phyloP scores from a whole-genome alignment of 2,329 filamentous ascomycete species.

The Alternaria rosae region DNA sequence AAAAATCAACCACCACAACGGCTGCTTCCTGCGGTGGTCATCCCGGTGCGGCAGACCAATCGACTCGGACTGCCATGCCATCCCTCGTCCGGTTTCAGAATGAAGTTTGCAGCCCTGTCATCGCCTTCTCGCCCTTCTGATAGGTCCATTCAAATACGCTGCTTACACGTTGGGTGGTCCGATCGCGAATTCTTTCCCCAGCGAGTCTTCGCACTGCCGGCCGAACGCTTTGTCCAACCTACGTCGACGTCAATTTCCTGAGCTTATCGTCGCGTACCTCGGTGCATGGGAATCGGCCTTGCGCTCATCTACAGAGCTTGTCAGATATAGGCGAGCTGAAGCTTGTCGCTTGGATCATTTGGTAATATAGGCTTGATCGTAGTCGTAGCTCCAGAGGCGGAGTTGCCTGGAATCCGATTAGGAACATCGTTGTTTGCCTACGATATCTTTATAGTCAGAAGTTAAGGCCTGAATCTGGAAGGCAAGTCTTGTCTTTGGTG shows the following conservation, averaged over 20 bases:
- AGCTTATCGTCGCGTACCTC: slow-evolving; percentile 19
- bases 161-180: slow-evolving; percentile 12
- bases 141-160: slow-evolving; percentile 14
- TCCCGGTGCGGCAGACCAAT: slow-evolving; percentile 13
- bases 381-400: slow-evolving; percentile 37
- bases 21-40: slow-evolving; percentile 15
- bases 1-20: slow-evolving; percentile 15
- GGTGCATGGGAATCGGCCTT: slow-evolving; percentile 6
- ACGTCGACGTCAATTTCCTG: slow-evolving; percentile 14
- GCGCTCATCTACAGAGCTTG: slow-evolving; percentile 14
- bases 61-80: slow-evolving; percentile 19
- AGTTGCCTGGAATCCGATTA: slow-evolving; percentile 22
- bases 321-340: slow-evolving; percentile 17
- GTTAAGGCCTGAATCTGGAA: neutral
- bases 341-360: slow-evolving; percentile 11
- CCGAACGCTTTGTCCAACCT: slow-evolving; percentile 1
- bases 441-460: slow-evolving; percentile 14
- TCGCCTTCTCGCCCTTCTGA: slow-evolving; percentile 15
- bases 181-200: slow-evolving; percentile 23
- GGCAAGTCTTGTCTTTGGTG: neutral
- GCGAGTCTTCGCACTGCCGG: slow-evolving; percentile 8
- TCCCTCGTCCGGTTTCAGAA: slow-evolving; percentile 13
- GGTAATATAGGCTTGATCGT: slow-evolving; percentile 29
- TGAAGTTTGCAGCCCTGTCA: slow-evolving; percentile 18
- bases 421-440: slow-evolving; percentile 1